Evolutionary conservation across 768 basidiomycete species (phyloP), one percentile per base, ranked within the genome.

Genomic region (Russula olivacea): DNA sequence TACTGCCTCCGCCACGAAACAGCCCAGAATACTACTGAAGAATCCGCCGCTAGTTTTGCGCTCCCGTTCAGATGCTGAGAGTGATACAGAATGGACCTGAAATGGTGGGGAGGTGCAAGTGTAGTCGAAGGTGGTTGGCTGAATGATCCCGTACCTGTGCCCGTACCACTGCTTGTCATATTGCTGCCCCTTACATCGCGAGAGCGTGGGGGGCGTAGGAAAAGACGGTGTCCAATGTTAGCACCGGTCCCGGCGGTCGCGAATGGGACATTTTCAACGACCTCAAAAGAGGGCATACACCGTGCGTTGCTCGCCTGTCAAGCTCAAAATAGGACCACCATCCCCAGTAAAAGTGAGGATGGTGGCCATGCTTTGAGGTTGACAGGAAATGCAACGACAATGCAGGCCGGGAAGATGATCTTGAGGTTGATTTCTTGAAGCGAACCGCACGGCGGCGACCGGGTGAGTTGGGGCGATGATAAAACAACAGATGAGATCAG

Each of bases 231-330:
- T n/a, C 25, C 14, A 25, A 30, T 3, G 17, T 17, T 36, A 40
- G 21, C 14, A 28, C 23, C 23, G 30, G 51, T 14, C 3, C n/a
- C 17, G 17, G 43, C 6, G 25, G 45, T 5, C 7, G 59, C 30
- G 48, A 69, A 66, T 10, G 64, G 60, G 12, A 49, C 7, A 51
- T 69, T 69, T 61, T 67, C 68, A 28, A 64, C 55, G 21, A 67
- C 54, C 36, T 65, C 55, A 21, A 65, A n/a, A n/a, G n/a, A n/a
- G n/a, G n/a, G n/a, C n/a, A n/a, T n/a, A n/a, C n/a, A n/a, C n/a
- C n/a, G n/a, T n/a, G n/a, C n/a, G n/a, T n/a, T n/a, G n/a, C n/a
- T n/a, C n/a, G n/a, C n/a, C n/a, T n/a, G n/a, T n/a, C n/a, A n/a
- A n/a, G n/a, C n/a, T n/a, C n/a, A n/a, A n/a, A n/a, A n/a, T n/a